Conservation (phyloP, 2,329 filamentous ascomycete genomes). For the Gaeumannomyces sp. region DNA sequence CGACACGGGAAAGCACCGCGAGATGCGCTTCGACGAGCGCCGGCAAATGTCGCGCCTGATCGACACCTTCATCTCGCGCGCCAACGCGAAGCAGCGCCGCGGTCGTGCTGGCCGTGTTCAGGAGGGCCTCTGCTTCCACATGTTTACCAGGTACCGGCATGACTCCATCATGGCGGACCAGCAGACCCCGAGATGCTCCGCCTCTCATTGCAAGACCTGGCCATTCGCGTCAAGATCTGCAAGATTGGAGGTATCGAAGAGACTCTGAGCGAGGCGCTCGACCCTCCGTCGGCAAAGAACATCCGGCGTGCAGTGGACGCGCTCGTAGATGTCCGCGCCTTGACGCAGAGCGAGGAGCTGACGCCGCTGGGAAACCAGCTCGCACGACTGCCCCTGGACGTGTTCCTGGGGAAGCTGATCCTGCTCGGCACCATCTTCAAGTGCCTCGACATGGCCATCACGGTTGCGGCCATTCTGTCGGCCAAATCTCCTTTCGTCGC, state of each 20-base stretch:
- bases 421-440: constrained; percentile 80
- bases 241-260: constrained; percentile 90
- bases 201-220: constrained; percentile 86
- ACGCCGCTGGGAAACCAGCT: constrained; percentile 83
- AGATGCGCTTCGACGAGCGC: constrained; percentile 94
- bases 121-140: constrained; percentile 88
- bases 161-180: constrained; percentile 82
- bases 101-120: constrained; percentile 94
- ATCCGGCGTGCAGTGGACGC: constrained; percentile 90
- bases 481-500: constrained; percentile 92
- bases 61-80: constrained; percentile 90
- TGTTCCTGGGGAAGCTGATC: constrained; percentile 90
- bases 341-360: constrained; percentile 75
- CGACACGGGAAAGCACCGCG: constrained; percentile 93
- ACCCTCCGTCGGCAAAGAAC: constrained; percentile 86
- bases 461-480: constrained; percentile 85
- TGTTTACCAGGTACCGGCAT: constrained; percentile 87
- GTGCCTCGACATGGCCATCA: constrained; percentile 86
- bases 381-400: constrained; percentile 83
- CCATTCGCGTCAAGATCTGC: constrained; percentile 95
- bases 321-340: constrained; percentile 83
- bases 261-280: constrained; percentile 79
- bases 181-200: constrained; percentile 96
- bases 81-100: constrained; percentile 91
- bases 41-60: constrained; percentile 85